Evolutionary conservation across 2,329 filamentous ascomycete genomes (phyloP).

Genomic region (Paracamarosporium sp.): DNA sequence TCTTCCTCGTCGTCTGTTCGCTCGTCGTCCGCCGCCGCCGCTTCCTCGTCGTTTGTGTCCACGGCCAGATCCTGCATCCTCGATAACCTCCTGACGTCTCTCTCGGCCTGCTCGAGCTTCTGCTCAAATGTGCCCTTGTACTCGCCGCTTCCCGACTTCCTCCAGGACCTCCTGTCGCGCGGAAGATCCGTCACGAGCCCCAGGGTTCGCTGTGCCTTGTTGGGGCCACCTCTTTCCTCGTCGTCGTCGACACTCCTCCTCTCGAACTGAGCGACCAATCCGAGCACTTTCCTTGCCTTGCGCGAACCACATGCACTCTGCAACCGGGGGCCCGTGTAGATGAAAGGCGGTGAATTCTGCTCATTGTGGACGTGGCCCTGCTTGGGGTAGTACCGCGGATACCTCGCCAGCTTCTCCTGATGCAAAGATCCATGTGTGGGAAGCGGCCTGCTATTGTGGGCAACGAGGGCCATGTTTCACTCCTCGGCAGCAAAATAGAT

Average conservation of each 20-base stretch:
- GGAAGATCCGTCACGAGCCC: slow-evolving; percentile 3
- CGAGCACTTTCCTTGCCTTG: slow-evolving; percentile 11
- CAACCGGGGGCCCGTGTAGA: not conserved
- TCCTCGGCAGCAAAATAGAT: not conserved
- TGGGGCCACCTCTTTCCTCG: not conserved
- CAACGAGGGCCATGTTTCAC: slow-evolving; percentile 4
- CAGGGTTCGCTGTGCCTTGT: slow-evolving; percentile 8
- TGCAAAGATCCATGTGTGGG: not conserved
- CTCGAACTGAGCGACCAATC: slow-evolving; percentile 5
- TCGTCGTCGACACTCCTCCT: not conserved
- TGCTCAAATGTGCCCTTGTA: not conserved
- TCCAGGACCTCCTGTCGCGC: slow-evolving; percentile 1
- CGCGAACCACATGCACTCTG: slow-evolving; percentile 2
- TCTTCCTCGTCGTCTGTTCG: not conserved
- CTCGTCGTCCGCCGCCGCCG: not conserved
- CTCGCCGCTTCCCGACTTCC: not conserved
- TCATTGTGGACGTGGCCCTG: not conserved
- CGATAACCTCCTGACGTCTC: slow-evolving; percentile 8
- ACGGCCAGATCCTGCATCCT: slow-evolving; percentile 2
- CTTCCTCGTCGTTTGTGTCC: not conserved
- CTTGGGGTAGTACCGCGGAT: not conserved
- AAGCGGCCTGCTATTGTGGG: not conserved
- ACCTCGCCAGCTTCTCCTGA: not conserved
- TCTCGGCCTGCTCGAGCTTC: slow-evolving; percentile 9
- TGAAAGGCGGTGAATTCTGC: not conserved